Base-by-base conservation (phyloP, 176 grass and related monocot genomes). In the Ensete ventricosum region DNA sequence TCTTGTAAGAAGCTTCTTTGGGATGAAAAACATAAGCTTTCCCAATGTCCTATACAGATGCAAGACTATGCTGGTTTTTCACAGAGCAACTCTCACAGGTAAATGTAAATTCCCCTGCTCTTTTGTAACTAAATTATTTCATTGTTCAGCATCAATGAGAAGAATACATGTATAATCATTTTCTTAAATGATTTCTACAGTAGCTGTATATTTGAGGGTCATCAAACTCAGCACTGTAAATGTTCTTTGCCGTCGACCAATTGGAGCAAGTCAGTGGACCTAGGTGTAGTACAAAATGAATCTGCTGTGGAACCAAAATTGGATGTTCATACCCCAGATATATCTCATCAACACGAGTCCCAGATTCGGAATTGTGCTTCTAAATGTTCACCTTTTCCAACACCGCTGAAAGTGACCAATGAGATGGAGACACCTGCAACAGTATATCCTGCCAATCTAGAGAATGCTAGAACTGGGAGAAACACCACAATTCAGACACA, bases 371-470 rank as follows among this genome's bases (percentile, higher is more conserved):
- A 48, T 43, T 77, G 79, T 76, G 50, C 27, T 66, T 84, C 70
- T 73, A 78, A 82, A 76, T 62, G 51, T 79, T 82, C 66, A 76
- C 66, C 63, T 64, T 82, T 82, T 82, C 73, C 82, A 51, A 80
- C 76, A 64, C 79, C 79, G 58, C 51, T 23, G 11, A 82, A 76
- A 79, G 34, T 60, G 25, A 79, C 60, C 57, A 58, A 57, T 49
- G 73, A 63, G 67, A 81, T 83, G 71, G 73, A 78, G 24, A 79
- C 82, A 76, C 77, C 82, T 16, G 77, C 23, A 79, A 83, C 82
- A 62, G 72, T 76, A 64, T 59, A 78, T 73, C 64, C 70, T 50
- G 23, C 65, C 71, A n/a, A 80, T 0, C 14, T 58, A 58, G 77
- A 87, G 69, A 62, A 62, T 19, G 14, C 64, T 50, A 87, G 58